These are phyloP conservation scores for Stagonosporopsis chrysanthemi DNA, from an alignment of 2,329 filamentous ascomycete species.

Conservation along the genomic window DNA sequence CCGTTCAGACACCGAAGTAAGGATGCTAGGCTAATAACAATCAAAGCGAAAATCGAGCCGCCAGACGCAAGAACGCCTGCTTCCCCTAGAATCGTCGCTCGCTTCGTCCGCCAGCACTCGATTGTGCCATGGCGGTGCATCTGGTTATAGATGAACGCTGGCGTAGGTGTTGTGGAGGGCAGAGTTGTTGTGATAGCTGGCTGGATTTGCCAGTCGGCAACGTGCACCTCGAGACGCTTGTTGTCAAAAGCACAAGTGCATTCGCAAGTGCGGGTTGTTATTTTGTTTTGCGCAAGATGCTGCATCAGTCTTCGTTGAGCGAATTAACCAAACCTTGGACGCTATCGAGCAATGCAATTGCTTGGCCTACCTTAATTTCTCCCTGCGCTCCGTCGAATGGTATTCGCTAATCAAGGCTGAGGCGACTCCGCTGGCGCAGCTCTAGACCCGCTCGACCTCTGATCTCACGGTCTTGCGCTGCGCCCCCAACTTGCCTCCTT, in stretches of 20 bases:
- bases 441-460: constrained; percentile 11
- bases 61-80: not conserved
- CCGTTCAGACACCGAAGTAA: not conserved
- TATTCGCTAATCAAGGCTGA: constrained; percentile 2
- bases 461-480: not conserved
- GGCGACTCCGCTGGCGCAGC: constrained; percentile 25
- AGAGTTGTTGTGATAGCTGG: not conserved
- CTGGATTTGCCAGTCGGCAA: not conserved
- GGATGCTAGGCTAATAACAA: not conserved
- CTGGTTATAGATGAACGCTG: not conserved
- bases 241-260: not conserved
- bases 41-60: not conserved
- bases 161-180: constrained; percentile 1
- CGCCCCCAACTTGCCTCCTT: constrained; percentile 11
- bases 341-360: constrained; percentile 37
- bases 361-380: constrained; percentile 47
- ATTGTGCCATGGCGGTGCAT: not conserved
- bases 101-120: not conserved
- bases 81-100: not conserved
- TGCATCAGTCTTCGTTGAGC: not conserved
- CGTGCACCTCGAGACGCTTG: not conserved
- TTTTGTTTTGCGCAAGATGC: not conserved
- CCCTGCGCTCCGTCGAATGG: constrained; percentile 19
- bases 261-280: not conserved
- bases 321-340: constrained; percentile 23